phyloP scores from a whole-genome alignment of 768 basidiomycete species.

The Lentinula raphanica region DNA sequence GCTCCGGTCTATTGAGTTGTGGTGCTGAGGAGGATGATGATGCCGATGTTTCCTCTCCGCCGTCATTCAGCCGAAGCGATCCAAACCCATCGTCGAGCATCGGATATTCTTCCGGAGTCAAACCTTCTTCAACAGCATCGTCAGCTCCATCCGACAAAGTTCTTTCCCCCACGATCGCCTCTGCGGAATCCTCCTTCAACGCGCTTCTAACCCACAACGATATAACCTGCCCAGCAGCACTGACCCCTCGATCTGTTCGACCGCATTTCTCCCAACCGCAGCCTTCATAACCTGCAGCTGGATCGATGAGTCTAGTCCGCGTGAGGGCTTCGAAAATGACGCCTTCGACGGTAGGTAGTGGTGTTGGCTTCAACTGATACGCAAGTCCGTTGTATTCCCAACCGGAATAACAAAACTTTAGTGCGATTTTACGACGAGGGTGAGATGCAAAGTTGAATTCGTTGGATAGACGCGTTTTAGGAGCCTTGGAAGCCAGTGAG shows the following conservation, averaged over 20 bases:
- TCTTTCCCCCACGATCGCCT: too few relatives aligned
- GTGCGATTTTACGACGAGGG: conserved; percentile 83
- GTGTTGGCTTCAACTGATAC: conserved; percentile 63
- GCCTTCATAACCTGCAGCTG: conserved; percentile 68
- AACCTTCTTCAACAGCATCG: neutral
- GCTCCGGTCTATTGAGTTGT: conserved; percentile 37
- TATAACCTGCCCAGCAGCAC: conserved; percentile 89
- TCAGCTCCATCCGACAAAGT: too few relatives aligned
- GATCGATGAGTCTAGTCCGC: conserved; percentile 73
- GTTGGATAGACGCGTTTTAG: conserved; percentile 17
- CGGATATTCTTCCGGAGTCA: conserved; percentile 1
- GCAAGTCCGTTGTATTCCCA: conserved; percentile 91
- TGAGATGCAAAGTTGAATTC: conserved; percentile 65
- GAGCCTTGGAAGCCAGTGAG: conserved; percentile 17
- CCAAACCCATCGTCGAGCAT: conserved; percentile 35
- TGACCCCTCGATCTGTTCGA: conserved; percentile 92
- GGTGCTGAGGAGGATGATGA: conserved; percentile 18
- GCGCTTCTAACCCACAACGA: conserved; percentile 87
- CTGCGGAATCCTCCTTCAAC: conserved; percentile 19
- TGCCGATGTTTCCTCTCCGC: conserved; percentile 20
- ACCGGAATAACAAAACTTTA: conserved; percentile 90
- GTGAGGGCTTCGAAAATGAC: conserved; percentile 78
- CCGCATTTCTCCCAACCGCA: conserved; percentile 92
- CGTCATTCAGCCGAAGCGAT: conserved; percentile 26
- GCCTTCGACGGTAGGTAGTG: conserved; percentile 87